Evolutionary conservation across 2,329 filamentous ascomycete genomes (phyloP), one percentile per base, ranked within the genome.

Genomic region (Fusarium chuoi): DNA sequence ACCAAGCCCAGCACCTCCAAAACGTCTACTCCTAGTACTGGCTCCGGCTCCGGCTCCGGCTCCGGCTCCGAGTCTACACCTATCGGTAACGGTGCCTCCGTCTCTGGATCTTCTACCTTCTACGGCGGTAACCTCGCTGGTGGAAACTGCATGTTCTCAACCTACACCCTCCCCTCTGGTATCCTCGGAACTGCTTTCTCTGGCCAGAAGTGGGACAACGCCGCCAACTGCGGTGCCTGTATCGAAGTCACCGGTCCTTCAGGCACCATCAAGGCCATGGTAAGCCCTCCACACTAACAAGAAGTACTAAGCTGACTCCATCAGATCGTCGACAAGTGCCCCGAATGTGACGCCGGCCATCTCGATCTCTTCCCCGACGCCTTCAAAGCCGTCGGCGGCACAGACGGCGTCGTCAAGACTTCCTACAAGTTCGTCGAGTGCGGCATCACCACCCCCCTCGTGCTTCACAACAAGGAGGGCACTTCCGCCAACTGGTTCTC

Each of bases 151-250:
- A 89, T 87, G 18, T 92, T 93, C 84, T 84, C 85, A 13, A 88
- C 86, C 57, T 92, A 92, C 82, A 90, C 86, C 6, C 83, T 93
- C 33, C 90, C 91, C 12, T 83, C 86, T 17, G 83, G 84, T 18
- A 80, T 92, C 63, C 89, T 84, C 75, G 91, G 91, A 62, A 90
- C 90, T 15, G 91, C 91, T 4, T 85, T 90, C 56, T 89, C 90
- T 2, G 86, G 86, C 44, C 82, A 84, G 7, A 87, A 86, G 74
- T 93, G 91, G 91, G 80, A 85, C 57, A 81, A 79, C 59, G 85
- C 87, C 5, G 85, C 83, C 46, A 83, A 88, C 71, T 93, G 91
- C 76, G 91, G 91, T 72, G 83, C 85, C 26, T 93, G 91, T 72
- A 82, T 93, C 18, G 80, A 85, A 58, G 89, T 93, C 39, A 90